Evolutionary conservation across 805 yeast species (phyloP).

Genomic region (Candida krabiensis): DNA sequence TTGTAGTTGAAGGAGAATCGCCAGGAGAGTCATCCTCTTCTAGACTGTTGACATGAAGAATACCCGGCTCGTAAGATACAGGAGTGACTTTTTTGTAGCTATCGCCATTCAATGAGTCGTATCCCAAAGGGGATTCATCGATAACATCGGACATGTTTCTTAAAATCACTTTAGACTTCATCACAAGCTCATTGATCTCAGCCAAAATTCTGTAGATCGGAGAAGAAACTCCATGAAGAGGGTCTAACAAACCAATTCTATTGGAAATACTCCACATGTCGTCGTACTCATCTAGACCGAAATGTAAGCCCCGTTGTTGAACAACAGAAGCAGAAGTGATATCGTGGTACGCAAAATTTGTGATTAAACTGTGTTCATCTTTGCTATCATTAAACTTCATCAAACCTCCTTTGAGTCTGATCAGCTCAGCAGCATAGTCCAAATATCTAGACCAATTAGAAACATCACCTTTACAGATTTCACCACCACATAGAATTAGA

Average conservation of each 20-base stretch:
- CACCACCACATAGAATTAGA: constrained; percentile 72
- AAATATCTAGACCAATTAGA: constrained; percentile 70
- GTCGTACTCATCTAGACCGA: constrained; percentile 61
- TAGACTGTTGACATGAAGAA: not conserved
- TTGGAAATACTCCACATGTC: constrained; percentile 41
- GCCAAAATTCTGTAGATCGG: constrained; percentile 67
- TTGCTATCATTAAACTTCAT: constrained; percentile 48
- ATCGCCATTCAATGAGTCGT: constrained; percentile 6
- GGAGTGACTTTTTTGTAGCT: too few relatives aligned
- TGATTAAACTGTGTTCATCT: constrained; percentile 69
- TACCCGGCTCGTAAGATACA: constrained; percentile 5
- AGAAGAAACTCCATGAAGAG: constrained; percentile 71
- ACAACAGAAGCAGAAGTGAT: constrained; percentile 62
- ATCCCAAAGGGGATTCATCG: constrained; percentile 1
- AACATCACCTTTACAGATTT: constrained; percentile 81
- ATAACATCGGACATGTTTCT: constrained; percentile 17
- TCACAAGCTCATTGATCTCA: constrained; percentile 61
- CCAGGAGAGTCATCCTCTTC: not conserved
- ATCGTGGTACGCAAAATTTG: constrained; percentile 82
- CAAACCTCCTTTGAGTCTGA: constrained; percentile 63
- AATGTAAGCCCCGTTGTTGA: constrained; percentile 62
- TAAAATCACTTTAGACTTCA: constrained; percentile 44
- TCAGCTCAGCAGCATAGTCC: constrained; percentile 62
- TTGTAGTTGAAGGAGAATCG: constrained; percentile 24
- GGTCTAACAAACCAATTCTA: constrained; percentile 54